phyloP scores from a whole-genome alignment of 345 rosid genomes.

The Eucalyptus pumila region DNA sequence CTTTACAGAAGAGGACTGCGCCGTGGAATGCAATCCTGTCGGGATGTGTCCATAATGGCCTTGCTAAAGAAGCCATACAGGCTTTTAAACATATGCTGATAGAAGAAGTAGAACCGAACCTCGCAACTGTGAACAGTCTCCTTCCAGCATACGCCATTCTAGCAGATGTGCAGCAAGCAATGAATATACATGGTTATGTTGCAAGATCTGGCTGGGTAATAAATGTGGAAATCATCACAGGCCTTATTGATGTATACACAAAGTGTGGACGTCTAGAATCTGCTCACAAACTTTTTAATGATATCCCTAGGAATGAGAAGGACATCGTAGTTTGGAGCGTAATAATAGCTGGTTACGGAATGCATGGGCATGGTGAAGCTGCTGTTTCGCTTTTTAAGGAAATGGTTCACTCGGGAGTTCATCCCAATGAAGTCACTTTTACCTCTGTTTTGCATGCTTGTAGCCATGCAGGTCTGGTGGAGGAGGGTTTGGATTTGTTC shows the following conservation, averaged over 20 bases:
- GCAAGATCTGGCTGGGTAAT: slow-evolving; percentile 26
- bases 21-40: slow-evolving; percentile 77
- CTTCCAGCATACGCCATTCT: slow-evolving; percentile 43
- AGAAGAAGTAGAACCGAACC: neutral
- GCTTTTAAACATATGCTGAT: slow-evolving; percentile 1
- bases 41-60: slow-evolving; percentile 9
- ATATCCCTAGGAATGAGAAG: slow-evolving; percentile 17
- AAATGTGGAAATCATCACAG: slow-evolving; percentile 26
- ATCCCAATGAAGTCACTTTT: slow-evolving; percentile 46
- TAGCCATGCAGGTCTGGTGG: slow-evolving; percentile 49
- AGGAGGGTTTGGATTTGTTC: slow-evolving; percentile 35
- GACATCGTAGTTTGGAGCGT: slow-evolving; percentile 48
- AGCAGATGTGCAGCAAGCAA: slow-evolving; percentile 37
- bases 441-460: slow-evolving; percentile 47
- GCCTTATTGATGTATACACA: slow-evolving; percentile 42
- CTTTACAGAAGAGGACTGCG: slow-evolving; percentile 33
- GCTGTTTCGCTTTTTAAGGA: slow-evolving; percentile 27
- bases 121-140: slow-evolving; percentile 12
- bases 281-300: slow-evolving; percentile 31
- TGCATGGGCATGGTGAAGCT: slow-evolving; percentile 36
- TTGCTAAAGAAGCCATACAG: neutral
- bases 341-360: slow-evolving; percentile 44
- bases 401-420: slow-evolving; percentile 28
- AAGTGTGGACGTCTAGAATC: slow-evolving; percentile 38
- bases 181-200: slow-evolving; percentile 34